Evolutionary conservation across 108 stramenopile genomes (phyloP).

Genomic region (Fistulifera solaris): DNA sequence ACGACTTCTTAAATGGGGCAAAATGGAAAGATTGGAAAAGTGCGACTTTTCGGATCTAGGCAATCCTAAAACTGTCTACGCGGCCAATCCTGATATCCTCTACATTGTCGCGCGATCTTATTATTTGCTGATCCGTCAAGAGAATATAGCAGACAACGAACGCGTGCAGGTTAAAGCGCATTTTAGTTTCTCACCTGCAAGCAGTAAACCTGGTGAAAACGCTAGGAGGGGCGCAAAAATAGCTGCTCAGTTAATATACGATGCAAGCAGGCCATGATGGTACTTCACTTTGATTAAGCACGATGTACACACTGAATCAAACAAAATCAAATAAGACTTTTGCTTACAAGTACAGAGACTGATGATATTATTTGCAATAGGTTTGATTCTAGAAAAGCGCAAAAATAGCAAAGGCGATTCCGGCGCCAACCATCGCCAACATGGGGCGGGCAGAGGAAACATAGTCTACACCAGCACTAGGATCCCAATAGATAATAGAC

Average conservation of each 20-base stretch:
- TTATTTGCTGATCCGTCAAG: slow-evolving; percentile 2
- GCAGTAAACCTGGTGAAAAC: background rate
- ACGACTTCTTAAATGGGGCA: slow-evolving; percentile 6
- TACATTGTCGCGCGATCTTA: slow-evolving; percentile 13
- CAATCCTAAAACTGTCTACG: too few relatives aligned
- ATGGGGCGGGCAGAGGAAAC: too few relatives aligned
- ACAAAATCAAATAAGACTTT: too few relatives aligned
- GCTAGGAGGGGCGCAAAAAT: background rate
- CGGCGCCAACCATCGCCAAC: too few relatives aligned
- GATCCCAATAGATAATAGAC: slow-evolving; percentile 22
- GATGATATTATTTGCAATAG: too few relatives aligned
- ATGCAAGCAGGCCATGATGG: background rate
- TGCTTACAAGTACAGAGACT: too few relatives aligned
- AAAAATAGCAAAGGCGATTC: too few relatives aligned
- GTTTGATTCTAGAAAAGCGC: too few relatives aligned
- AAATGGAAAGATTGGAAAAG: background rate
- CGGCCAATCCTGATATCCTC: slow-evolving; percentile 12
- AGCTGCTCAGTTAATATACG: slow-evolving; percentile 3
- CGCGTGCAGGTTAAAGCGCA: background rate
- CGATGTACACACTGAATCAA: too few relatives aligned
- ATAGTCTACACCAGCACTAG: slow-evolving; percentile 23
- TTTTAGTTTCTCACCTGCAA: background rate
- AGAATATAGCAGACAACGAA: background rate
- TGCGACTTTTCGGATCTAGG: background rate
- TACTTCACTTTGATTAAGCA: too few relatives aligned